Percentiles rank a stretch among this genome's conserved stretches.
Evolutionary conservation across 306 rosid species (phyloP).

Genomic region (Pueraria montana): DNA sequence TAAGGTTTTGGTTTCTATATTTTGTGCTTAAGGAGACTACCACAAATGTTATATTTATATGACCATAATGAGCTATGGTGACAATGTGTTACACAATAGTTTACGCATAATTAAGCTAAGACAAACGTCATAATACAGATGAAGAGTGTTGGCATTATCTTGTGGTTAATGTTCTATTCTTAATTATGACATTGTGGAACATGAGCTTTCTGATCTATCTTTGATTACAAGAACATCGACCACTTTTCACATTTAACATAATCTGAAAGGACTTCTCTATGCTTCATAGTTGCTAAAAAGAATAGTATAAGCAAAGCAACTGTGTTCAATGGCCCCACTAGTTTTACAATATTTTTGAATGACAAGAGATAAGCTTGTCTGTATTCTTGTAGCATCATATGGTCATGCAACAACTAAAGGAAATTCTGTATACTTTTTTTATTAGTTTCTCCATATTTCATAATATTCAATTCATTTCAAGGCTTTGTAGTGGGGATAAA

Average conservation of each 20-base stretch:
- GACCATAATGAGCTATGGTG: constrained; percentile 3
- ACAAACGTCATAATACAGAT: constrained; percentile 49
- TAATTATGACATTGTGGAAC: constrained; percentile 47
- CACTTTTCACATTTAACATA: constrained; percentile 37
- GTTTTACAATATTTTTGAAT: constrained; percentile 6
- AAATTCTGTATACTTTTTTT: background rate
- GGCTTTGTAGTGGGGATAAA: constrained; percentile 28
- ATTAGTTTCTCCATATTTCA: constrained; percentile 7
- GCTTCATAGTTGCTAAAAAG: background rate
- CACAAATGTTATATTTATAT: constrained; percentile 33
- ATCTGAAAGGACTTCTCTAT: constrained; percentile 2
- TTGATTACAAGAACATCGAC: constrained; percentile 53
- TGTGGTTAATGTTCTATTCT: constrained; percentile 30
- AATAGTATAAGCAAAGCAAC: constrained; percentile 47
- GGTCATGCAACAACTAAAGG: constrained; percentile 46
- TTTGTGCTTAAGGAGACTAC: constrained; percentile 36
- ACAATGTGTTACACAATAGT: background rate
- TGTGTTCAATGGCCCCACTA: constrained; percentile 41
- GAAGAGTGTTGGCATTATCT: constrained; percentile 50
- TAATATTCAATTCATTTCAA: constrained; percentile 7
- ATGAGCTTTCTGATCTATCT: constrained; percentile 15
- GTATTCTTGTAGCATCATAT: constrained; percentile 34
- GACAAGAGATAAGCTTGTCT: constrained; percentile 26
- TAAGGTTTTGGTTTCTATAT: constrained; percentile 29
- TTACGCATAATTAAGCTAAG: constrained; percentile 53